phyloP scores from a whole-genome alignment of 2,329 filamentous ascomycete genomes.

The Fusarium sambucinum region DNA sequence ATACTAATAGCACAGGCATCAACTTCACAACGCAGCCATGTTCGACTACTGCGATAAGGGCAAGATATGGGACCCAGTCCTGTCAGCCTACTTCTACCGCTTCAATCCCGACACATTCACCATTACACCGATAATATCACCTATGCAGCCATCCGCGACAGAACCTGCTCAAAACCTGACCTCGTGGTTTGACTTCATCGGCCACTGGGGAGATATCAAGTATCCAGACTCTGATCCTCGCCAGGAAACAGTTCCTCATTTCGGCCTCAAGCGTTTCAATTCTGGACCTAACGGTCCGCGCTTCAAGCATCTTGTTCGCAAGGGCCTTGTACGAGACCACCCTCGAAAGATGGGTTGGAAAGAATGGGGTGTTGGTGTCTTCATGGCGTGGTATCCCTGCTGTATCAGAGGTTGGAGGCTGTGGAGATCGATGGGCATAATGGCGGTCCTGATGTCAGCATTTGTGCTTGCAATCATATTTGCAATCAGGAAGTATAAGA shows the following conservation, averaged over 20 bases:
- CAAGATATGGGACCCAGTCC: conserved; percentile 51
- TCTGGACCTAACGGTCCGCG: conserved; percentile 51
- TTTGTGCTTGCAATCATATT: conserved; percentile 26
- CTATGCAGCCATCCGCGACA: conserved; percentile 9
- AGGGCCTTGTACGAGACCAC: conserved; percentile 49
- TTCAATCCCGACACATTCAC: conserved; percentile 46
- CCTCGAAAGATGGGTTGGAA: conserved; percentile 42
- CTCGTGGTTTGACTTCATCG: conserved; percentile 52
- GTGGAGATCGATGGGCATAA: conserved; percentile 45
- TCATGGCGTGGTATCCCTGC: conserved; percentile 52
- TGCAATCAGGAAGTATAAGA: conserved; percentile 16
- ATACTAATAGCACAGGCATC: conserved; percentile 42
- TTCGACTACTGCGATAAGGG: conserved; percentile 53
- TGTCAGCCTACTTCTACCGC: conserved; percentile 54
- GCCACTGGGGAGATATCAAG: conserved; percentile 51
- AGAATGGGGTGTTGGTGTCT: conserved; percentile 47
- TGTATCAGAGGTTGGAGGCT: conserved; percentile 52
- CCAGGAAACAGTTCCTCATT: conserved; percentile 49
- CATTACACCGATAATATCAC: conserved; percentile 38
- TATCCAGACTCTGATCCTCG: conserved; percentile 51
- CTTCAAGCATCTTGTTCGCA: conserved; percentile 51
- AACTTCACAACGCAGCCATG: conserved; percentile 51
- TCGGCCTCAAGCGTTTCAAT: conserved; percentile 52
- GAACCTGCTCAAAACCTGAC: conserved; percentile 46
- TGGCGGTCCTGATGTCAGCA: conserved; percentile 22